A percentile compares a stretch with the other conserved stretches of the same genome.
Evolutionary conservation across 768 basidiomycete species (phyloP).

Genomic region (Lactifluus volemus): DNA sequence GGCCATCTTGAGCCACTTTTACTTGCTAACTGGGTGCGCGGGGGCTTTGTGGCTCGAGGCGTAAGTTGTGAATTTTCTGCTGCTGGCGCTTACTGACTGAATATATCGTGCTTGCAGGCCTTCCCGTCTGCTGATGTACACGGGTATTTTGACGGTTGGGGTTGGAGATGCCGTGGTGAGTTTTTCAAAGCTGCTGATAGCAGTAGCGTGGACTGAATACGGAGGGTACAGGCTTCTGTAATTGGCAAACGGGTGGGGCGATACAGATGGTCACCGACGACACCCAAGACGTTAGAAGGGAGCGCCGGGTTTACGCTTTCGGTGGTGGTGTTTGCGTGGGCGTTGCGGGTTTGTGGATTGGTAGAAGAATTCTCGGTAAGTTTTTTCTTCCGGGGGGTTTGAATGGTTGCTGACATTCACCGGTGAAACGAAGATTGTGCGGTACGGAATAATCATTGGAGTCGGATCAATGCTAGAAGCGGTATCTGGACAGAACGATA

Average conservation of each 20-base stretch:
- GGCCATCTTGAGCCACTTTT: conserved; percentile 96
- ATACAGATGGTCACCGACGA: conserved; percentile 75
- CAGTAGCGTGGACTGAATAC: not conserved
- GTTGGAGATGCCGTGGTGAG: conserved; percentile 89
- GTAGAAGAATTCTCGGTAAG: conserved; percentile 73
- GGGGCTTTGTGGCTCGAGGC: conserved; percentile 93
- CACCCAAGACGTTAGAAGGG: conserved; percentile 87
- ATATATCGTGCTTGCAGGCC: conserved; percentile 27
- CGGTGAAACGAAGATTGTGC: conserved; percentile 33
- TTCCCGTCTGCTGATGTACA: conserved; percentile 53
- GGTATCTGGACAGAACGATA: conserved; percentile 93
- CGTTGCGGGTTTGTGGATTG: conserved; percentile 61
- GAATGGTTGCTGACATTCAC: conserved; percentile 1
- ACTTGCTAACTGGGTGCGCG: conserved; percentile 91
- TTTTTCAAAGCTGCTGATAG: conserved; percentile 13
- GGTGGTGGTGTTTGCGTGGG: conserved; percentile 58
- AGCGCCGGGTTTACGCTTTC: conserved; percentile 73
- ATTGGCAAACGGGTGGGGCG: conserved; percentile 79
- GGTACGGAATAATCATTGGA: conserved; percentile 57
- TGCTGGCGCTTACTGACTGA: not conserved
- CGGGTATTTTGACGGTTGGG: conserved; percentile 83
- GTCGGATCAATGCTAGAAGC: conserved; percentile 78
- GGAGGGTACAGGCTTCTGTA: conserved; percentile 65
- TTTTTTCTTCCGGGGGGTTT: conserved; percentile 10
- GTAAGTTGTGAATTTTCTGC: conserved; percentile 34